phyloP scores from a whole-genome alignment of 1,284 basidiomycete species.

The Farysia itapuensis region DNA sequence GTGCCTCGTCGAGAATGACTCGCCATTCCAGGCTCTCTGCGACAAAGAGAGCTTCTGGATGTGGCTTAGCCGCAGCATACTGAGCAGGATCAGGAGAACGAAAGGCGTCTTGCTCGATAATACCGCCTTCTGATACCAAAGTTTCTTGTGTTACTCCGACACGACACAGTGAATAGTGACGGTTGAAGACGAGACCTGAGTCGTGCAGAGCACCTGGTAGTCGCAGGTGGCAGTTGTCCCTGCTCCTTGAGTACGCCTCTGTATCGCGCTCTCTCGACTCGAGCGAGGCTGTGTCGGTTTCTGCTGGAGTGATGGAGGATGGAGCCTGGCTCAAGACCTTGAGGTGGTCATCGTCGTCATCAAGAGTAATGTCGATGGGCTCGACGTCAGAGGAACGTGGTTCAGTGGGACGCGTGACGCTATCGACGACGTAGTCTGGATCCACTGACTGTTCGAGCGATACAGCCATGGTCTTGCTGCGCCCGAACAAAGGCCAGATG shows the following conservation, averaged over 20 bases:
- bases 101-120: not conserved
- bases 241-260: no score
- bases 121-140: not conserved
- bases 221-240: slow-evolving; percentile 5
- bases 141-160: slow-evolving; percentile 6
- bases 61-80: slow-evolving; percentile 24
- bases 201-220: slow-evolving; percentile 25
- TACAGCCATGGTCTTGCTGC: no score
- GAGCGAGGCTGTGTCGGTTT: slow-evolving; percentile 11
- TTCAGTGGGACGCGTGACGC: not conserved
- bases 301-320: not conserved
- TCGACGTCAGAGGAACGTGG: slow-evolving; percentile 1
- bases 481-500: no score
- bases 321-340: slow-evolving; percentile 2
- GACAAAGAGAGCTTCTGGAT: slow-evolving; percentile 32
- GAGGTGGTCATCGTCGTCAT: slow-evolving; percentile 22
- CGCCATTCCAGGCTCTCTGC: slow-evolving; percentile 43
- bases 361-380: slow-evolving; percentile 31
- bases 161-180: slow-evolving; percentile 7
- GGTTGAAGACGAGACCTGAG: slow-evolving; percentile 32
- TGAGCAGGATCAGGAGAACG: not conserved
- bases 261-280: not conserved
- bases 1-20: slow-evolving; percentile 14
- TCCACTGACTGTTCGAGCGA: no score
- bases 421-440: not conserved